Conservation (phyloP, 164 flowering plant genomes). For the Aristolochia fimbriata region DNA sequence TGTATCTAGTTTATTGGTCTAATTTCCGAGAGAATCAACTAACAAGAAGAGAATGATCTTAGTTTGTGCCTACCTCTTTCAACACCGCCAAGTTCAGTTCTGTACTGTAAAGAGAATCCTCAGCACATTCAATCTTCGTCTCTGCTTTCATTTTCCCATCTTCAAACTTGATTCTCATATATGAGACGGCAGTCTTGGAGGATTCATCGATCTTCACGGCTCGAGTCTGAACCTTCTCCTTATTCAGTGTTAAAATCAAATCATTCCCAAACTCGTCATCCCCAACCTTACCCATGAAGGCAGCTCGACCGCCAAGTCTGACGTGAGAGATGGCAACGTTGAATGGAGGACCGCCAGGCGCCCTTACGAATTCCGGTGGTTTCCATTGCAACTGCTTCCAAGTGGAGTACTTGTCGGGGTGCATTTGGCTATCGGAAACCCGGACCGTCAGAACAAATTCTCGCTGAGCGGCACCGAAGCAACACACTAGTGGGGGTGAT, state of each 20-base stretch:
- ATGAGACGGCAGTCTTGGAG: constrained; percentile 50
- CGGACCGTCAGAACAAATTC: constrained; percentile 85
- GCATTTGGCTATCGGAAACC: constrained; percentile 54
- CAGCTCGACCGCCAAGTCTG: constrained; percentile 84
- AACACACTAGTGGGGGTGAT: constrained; percentile 72
- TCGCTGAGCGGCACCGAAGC: constrained; percentile 81
- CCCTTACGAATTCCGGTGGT: constrained; percentile 88
- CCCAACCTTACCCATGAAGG: constrained; percentile 90
- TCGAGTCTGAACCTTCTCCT: constrained; percentile 76
- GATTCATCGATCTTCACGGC: constrained; percentile 52
- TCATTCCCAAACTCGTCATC: constrained; percentile 65
- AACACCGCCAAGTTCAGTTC: constrained; percentile 72
- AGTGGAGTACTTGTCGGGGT: constrained; percentile 77
- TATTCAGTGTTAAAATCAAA: constrained; percentile 61
- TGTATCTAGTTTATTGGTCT: no score
- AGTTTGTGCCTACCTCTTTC: constrained; percentile 56
- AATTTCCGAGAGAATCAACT: no score
- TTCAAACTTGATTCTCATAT: constrained; percentile 55
- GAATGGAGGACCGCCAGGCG: constrained; percentile 79
- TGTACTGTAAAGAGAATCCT: constrained; percentile 52
- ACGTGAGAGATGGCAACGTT: constrained; percentile 72
- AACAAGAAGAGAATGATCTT: not conserved
- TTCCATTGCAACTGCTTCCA: constrained; percentile 96
- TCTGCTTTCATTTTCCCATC: constrained; percentile 60
- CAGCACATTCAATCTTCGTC: constrained; percentile 52